Percentiles rank a stretch among this genome's conserved stretches.
Evolutionary conservation across 352 stramenopile species (phyloP).

Genomic region (Pythium biforme): DNA sequence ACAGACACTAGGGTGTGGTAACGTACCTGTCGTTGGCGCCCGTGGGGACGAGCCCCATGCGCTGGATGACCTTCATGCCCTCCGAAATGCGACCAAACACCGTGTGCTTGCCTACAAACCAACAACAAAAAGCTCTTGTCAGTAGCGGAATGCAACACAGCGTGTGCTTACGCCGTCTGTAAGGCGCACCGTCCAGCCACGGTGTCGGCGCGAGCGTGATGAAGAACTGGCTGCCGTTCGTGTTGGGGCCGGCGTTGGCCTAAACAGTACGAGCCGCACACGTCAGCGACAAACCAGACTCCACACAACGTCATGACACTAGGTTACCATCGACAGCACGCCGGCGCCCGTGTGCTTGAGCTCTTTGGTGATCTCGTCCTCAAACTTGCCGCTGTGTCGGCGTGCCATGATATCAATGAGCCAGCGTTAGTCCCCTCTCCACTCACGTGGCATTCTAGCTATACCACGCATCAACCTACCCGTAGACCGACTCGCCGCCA

Average conservation of each 20-base stretch:
- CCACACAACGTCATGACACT: neutral
- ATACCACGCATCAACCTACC: neutral
- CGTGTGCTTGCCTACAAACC: conserved; percentile 87
- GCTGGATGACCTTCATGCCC: conserved; percentile 93
- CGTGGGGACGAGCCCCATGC: conserved; percentile 88
- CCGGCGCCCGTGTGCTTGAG: conserved; percentile 94
- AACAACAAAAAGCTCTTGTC: neutral
- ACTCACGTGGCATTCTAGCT: neutral
- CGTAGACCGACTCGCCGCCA: conserved; percentile 92
- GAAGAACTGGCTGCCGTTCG: conserved; percentile 95
- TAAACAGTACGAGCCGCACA: conserved; percentile 17
- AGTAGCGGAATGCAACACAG: no score
- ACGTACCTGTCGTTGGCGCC: conserved; percentile 81
- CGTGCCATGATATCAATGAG: neutral
- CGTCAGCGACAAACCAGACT: neutral
- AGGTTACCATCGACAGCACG: conserved; percentile 90
- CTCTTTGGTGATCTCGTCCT: conserved; percentile 91
- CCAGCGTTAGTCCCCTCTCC: neutral
- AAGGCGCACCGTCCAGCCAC: conserved; percentile 94
- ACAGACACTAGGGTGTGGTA: neutral
- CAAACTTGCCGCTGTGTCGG: conserved; percentile 88
- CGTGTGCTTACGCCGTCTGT: no score
- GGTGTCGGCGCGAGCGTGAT: conserved; percentile 92
- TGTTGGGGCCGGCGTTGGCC: conserved; percentile 90
- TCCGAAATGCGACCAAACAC: conserved; percentile 91